Evolutionary conservation across 495 filamentous ascomycete genomes (phyloP), one percentile per base, ranked within the genome.

Genomic region (Penicillium salamii): DNA sequence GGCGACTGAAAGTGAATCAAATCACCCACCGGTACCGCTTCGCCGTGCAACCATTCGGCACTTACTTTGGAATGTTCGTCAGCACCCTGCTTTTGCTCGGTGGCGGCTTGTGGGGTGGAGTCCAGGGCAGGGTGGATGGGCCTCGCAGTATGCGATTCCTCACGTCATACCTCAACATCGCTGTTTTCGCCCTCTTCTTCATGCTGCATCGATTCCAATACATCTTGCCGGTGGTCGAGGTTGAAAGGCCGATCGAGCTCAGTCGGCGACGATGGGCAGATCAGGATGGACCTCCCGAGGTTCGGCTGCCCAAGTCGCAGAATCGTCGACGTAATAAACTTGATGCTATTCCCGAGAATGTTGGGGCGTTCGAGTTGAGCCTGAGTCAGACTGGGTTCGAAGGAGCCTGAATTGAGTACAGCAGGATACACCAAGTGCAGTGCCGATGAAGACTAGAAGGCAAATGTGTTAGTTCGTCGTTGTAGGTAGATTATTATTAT

Each of bases 81-180:
- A 82, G 80, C 56, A 49, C 53, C 29, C 52, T 80, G 36, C 60
- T 86, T 24, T 66, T 69, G 13, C 44, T 84, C 3, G 57, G 78
- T 53, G 81, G 82, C 43, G 78, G 80, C 0, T 78, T 81, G 52
- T 66, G 74, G 23, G 73, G 75, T 20, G 81, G 78, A 52, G 75
- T 77, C 38, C 61, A 64, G 4, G 53, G 41, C 11, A 55, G 12
- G 63, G 64, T n/a, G 60, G 70, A 43, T 76, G 78, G 63, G 62
- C 66, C 57, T 54, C 69, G 29, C 62, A 64, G 19, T 7, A 21
- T 38, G 28, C 70, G 75, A 38, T 77, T 84, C 54, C 57, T 85
- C 18, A 74, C 78, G 9, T 75, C 81, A 21, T 87, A 88, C 43
- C 72, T 83, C 48, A 79, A 82, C 11, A 68, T 89, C 6, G 75